A percentile compares a stretch with the other conserved stretches of the same genome.
These are phyloP conservation scores for Tylopilus orsonianus DNA, from an alignment of 1,284 basidiomycete species.

Conservation along the genomic window DNA sequence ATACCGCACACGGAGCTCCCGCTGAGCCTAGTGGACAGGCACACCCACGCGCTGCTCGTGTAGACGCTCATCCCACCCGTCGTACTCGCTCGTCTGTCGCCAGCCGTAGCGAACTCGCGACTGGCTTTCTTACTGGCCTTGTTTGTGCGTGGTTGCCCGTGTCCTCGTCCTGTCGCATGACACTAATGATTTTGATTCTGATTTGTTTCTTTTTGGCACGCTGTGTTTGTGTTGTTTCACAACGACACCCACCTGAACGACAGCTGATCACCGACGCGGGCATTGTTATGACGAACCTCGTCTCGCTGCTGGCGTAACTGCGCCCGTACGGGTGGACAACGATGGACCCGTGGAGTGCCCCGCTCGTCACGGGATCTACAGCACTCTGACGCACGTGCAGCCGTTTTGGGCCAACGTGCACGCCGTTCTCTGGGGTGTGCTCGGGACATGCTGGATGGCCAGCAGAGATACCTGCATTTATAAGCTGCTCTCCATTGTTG, in stretches of 20 bases:
- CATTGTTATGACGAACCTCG: slow-evolving; percentile 67
- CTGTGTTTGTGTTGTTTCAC: too few relatives aligned
- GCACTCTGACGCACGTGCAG: slow-evolving; percentile 74
- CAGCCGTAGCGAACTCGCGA: too few relatives aligned
- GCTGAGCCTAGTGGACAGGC: slow-evolving; percentile 62
- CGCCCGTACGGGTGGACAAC: slow-evolving; percentile 74
- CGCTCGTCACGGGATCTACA: slow-evolving; percentile 66
- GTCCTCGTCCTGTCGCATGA: too few relatives aligned
- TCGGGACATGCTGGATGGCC: too few relatives aligned
- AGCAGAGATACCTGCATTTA: too few relatives aligned
- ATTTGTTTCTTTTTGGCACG: too few relatives aligned
- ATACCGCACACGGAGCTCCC: slow-evolving; percentile 60
- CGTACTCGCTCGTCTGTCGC: too few relatives aligned
- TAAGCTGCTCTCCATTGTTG: too few relatives aligned
- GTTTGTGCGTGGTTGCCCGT: too few relatives aligned
- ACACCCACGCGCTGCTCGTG: slow-evolving; percentile 68
- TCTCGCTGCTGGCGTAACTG: slow-evolving; percentile 71
- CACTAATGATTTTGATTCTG: too few relatives aligned
- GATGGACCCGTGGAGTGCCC: slow-evolving; percentile 74
- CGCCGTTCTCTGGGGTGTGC: slow-evolving; percentile 41
- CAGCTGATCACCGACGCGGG: slow-evolving; percentile 71
- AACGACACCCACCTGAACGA: too few relatives aligned
- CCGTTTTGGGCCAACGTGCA: slow-evolving; percentile 73
- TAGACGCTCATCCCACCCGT: slow-evolving; percentile 68
- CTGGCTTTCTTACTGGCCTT: too few relatives aligned